Base-by-base conservation (phyloP, 106 monocot species). In the Dendrobium huoshanense region DNA sequence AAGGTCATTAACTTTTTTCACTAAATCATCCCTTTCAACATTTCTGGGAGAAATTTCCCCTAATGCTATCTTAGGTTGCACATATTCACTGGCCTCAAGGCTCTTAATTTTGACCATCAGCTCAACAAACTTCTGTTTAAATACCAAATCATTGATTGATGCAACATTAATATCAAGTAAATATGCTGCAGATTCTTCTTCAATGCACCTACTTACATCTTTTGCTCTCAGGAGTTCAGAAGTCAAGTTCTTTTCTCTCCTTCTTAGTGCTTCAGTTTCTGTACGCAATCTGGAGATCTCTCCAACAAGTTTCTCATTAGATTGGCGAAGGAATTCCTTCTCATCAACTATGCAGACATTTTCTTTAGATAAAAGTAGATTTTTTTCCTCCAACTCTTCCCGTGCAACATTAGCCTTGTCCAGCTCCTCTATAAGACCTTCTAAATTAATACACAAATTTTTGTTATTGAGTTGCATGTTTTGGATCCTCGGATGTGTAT, bases 111-210 rank as follows among this genome's bases (percentile, higher is more conserved):
- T 81, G n/a, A 78, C 42, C 73, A 85, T 75, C 73, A 93, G 78
- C 75, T 93, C 88, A 77, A 83, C 65, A 75, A 88, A 7, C 64
- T 88, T 90, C 29, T 93, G 85, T 82, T 90, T 78, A 74, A 85
- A 87, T 7, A 85, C 18, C 49, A 78, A 70, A 43, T 80, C 85
- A 82, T 85, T 77, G 33, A 85, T 74, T 80, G 83, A 33, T 33
- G 87, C 47, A 9, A 67, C 61, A n/a, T 88, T 85, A 37, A 67
- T 24, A 8, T 85, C 93, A 84, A 65, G 61, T 59, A 87, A 68
- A 37, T 88, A 73, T 64, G 77, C 42, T 45, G 64, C 75, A 77
- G 79, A 75, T 80, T 90, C 92, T 15, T 55, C 59, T 64, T 90
- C 88, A 78, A 75, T 87, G 16, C 55, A 67, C 37, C 85, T 25